Conservation (phyloP, 306 rosid genomes). For the Cyamopsis tetragonoloba region DNA sequence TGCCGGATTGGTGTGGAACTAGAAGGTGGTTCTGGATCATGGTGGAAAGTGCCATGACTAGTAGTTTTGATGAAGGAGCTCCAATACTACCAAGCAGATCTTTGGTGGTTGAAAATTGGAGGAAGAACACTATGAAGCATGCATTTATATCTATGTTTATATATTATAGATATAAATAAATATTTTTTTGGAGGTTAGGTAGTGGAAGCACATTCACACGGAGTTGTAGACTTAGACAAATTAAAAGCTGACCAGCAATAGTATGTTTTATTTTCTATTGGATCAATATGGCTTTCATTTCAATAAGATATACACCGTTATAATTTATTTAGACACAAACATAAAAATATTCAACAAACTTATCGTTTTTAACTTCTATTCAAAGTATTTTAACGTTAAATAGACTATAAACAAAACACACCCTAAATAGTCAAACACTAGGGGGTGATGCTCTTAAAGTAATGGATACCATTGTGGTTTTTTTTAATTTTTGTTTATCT, state of each 20-base stretch:
- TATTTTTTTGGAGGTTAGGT: neutral
- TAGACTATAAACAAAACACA: no score
- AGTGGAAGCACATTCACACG: neutral
- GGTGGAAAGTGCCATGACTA: constrained; percentile 36
- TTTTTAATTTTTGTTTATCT: neutral
- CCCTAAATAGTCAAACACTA: no score
- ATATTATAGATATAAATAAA: no score
- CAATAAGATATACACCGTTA: no score
- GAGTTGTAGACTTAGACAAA: neutral
- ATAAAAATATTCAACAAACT: no score
- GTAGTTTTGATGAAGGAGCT: neutral
- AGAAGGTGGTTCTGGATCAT: constrained; percentile 16
- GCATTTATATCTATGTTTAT: neutral
- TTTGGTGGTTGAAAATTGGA: neutral
- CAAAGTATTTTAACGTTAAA: no score
- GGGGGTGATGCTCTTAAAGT: neutral
- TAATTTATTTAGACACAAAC: no score
- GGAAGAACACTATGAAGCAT: neutral
- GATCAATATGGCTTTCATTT: no score
- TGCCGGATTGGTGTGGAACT: neutral
- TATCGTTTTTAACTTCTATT: no score
- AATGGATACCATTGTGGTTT: neutral
- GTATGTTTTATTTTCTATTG: no score
- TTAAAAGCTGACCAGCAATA: neutral
- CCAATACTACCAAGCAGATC: neutral